phyloP scores from a whole-genome alignment of 179 eudicot genomes.

The Vitellaria paradoxa region DNA sequence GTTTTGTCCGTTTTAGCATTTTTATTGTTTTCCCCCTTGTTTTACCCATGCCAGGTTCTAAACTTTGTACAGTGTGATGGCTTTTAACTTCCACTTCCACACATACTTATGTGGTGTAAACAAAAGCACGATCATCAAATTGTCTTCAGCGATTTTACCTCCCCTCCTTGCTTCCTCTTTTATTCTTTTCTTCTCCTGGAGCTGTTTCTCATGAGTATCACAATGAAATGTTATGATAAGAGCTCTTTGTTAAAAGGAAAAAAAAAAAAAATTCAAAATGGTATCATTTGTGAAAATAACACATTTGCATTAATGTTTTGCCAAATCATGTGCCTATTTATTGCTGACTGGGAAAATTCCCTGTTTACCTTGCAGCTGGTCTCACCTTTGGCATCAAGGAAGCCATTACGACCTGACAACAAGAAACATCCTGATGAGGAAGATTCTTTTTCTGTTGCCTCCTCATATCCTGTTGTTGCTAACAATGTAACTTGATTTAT shows the following conservation, averaged over 20 bases:
- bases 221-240: not conserved
- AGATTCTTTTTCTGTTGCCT: constrained; percentile 58
- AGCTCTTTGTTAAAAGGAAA: no score
- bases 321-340: not conserved
- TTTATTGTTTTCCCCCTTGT: not conserved
- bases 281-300: not conserved
- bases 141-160: not conserved
- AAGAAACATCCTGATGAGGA: constrained; percentile 73
- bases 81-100: not conserved
- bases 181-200: not conserved
- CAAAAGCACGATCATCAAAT: not conserved
- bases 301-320: not conserved
- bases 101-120: not conserved
- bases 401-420: constrained; percentile 56
- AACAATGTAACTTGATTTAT: constrained; percentile 5
- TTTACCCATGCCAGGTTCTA: not conserved
- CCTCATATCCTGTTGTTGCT: constrained; percentile 62
- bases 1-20: not conserved
- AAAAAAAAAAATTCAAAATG: not conserved
- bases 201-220: not conserved
- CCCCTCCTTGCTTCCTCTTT: not conserved
- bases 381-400: constrained; percentile 41
- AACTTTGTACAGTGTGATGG: not conserved
- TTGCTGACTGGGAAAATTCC: not conserved
- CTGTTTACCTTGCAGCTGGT: constrained; percentile 37